Evolutionary conservation across 1,284 basidiomycete species (phyloP).

Genomic region (Apiotrichum veenhuisii): DNA sequence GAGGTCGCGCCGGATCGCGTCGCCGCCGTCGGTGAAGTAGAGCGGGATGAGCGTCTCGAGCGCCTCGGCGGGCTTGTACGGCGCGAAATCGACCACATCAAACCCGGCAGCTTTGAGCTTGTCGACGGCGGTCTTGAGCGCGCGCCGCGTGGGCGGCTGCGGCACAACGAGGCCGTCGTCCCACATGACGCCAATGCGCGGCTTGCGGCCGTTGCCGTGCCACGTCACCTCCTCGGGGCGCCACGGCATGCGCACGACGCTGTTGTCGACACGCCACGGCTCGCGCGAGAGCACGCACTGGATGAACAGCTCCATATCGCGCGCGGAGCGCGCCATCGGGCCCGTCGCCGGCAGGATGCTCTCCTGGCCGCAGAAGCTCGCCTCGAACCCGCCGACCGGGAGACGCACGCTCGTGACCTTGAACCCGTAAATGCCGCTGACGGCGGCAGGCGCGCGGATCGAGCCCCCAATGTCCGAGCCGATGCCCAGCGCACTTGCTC

Average conservation of each 20-base stretch:
- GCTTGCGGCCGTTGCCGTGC: constrained; percentile 15
- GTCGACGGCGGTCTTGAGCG: constrained; percentile 29
- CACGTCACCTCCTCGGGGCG: not conserved
- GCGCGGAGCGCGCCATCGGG: constrained; percentile 35
- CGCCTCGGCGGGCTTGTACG: constrained; percentile 22
- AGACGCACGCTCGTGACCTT: constrained; percentile 37
- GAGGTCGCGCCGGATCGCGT: constrained; percentile 19
- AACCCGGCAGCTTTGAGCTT: constrained; percentile 27
- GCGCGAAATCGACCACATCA: constrained; percentile 28
- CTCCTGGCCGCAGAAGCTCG: constrained; percentile 36
- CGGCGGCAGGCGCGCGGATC: constrained; percentile 28
- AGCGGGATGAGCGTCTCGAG: constrained; percentile 31
- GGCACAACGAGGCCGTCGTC: constrained; percentile 42
- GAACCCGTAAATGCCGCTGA: constrained; percentile 42
- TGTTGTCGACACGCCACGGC: constrained; percentile 39
- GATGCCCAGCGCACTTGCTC: constrained; percentile 27
- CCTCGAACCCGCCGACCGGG: constrained; percentile 38
- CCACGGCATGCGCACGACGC: constrained; percentile 33
- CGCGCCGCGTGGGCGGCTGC: constrained; percentile 41
- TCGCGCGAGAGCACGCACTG: constrained; percentile 30
- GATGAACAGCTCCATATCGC: constrained; percentile 36
- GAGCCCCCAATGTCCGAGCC: constrained; percentile 51
- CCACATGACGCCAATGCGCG: constrained; percentile 41
- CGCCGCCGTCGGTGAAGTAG: constrained; percentile 41
- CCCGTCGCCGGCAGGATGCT: constrained; percentile 35